Evolutionary conservation across 495 filamentous ascomycete species (phyloP), one percentile per base, ranked within the genome.

Genomic region (Pyronema domesticum): DNA sequence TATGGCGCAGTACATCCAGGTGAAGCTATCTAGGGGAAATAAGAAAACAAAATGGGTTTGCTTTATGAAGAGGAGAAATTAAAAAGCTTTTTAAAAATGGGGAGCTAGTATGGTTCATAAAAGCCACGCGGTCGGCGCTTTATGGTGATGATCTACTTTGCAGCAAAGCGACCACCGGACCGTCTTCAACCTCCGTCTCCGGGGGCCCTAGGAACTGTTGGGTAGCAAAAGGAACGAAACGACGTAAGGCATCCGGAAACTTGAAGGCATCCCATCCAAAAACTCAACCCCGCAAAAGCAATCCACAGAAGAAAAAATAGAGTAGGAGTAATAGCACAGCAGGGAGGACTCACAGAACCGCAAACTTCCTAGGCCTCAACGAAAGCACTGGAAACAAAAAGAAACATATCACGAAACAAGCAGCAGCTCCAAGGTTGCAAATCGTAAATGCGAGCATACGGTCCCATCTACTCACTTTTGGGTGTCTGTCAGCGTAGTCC

Each of bases 381-480:
- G 81, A 72, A 55, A 91, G 73, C 47, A 89, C 71, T 23, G 88
- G 87, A 70, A 91, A 87, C 34, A 98, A 73, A 65, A 78, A 78
- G 71, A 96, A 93, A 73, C 85, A 93, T 60, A 91, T 75, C 56
- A 91, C 76, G 71, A 98, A 98, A 72, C 93, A 88, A 53, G 83
- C 85, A 56, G 84, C 74, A 51, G 91, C 89, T 50, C 83, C 89
- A 58, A 94, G 67, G 66, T 95, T 95, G 73, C 93, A 94, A 61
- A 80, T 88, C 53, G 76, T 81, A 66, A 96, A 98, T 54, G 95
- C 78, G 62, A 98, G 73, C 65, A 96, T 69, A 48, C 91, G 85
- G 69, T 98, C 91, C 91, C 91, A 96, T 67, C 91, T 79, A 68
- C 86, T 94, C 73, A 98, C 91, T 98, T 68, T 69, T 58, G 53